phyloP scores from a whole-genome alignment of 768 basidiomycete species.

The Leccinellum luteum region DNA sequence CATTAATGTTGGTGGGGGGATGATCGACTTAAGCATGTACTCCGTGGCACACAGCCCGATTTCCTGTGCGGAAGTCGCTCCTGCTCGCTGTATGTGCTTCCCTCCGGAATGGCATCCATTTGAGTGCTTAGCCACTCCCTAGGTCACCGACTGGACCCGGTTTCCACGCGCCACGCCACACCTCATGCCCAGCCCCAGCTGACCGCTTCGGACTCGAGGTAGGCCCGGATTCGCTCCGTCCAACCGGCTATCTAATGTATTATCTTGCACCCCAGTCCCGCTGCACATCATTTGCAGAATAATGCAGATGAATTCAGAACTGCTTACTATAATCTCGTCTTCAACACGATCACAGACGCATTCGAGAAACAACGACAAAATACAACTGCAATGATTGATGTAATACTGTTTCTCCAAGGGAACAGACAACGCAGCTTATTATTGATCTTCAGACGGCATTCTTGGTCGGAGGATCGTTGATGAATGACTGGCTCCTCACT shows the following conservation, averaged over 20 bases:
- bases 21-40: neutral
- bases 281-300: too few species aligned
- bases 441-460: slow-evolving; percentile 7
- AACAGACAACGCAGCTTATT: neutral
- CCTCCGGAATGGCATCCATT: neutral
- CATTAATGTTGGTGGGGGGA: neutral
- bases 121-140: neutral
- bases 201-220: neutral
- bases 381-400: neutral
- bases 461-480: slow-evolving; percentile 11
- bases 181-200: too few species aligned
- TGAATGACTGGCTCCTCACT: slow-evolving; percentile 7
- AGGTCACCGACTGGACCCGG: neutral
- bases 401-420: neutral
- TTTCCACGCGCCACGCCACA: neutral
- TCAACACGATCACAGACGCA: neutral
- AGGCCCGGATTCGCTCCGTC: neutral
- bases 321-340: neutral
- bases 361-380: neutral
- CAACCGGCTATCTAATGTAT: neutral
- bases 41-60: neutral
- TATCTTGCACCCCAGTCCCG: too few species aligned
- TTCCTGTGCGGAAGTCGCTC: neutral
- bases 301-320: too few species aligned
- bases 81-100: neutral